Base-by-base conservation (phyloP, 2,329 filamentous ascomycete genomes). In the Diplocarpon rosae region DNA sequence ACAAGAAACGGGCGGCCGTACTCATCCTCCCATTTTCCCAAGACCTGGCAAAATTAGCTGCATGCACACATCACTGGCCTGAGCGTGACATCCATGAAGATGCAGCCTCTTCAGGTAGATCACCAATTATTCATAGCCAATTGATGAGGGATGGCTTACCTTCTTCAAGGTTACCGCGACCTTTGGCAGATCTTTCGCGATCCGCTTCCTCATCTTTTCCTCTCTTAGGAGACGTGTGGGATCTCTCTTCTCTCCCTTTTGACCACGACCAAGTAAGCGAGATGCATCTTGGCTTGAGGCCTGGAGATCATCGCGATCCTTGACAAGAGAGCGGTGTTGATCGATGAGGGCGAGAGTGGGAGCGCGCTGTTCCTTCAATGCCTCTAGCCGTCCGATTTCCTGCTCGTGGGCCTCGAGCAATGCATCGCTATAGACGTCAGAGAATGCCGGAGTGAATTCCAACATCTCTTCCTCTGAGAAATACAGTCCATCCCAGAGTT, bases 391-490 rank as follows among this genome's bases (percentile, higher is more conserved):
- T 6, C 71, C 69, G 52, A 98, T 89, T 61, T 98, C 93, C 15
- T 83, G 80, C 68, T 98, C 92, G 59, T 98, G 93, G 0, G 92
- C 89, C 53, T 94, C 89, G 0, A 98, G 76, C 9, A 98, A 74
- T 4, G 92, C 92, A 62, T 98, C 92, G 57, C 88, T 95, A 66
- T 93, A 95, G 15, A 95, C 90, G 61, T 96, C 92, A 10, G 88
- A 94, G 62, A 96, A 96, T 34, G 89, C 92, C 0, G 93, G 92
- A 0, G 89, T 92, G 56, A 98, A 98, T 55, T 95, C 89, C 45
- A 96, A 77, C 89, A 96, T 96, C 67, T 98, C 92, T 59, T 98
- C 92, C 62, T 98, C 92, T 0, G 86, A 95, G 60, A 93, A 89
- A 68, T 92, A 96, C 1, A 98, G 69, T 0, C 78, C 73, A 61